A percentile compares a stretch with the other conserved stretches of the same genome.
phyloP scores from a whole-genome alignment of 202 grass and related monocot genomes.

The Elaeis oleifera region DNA sequence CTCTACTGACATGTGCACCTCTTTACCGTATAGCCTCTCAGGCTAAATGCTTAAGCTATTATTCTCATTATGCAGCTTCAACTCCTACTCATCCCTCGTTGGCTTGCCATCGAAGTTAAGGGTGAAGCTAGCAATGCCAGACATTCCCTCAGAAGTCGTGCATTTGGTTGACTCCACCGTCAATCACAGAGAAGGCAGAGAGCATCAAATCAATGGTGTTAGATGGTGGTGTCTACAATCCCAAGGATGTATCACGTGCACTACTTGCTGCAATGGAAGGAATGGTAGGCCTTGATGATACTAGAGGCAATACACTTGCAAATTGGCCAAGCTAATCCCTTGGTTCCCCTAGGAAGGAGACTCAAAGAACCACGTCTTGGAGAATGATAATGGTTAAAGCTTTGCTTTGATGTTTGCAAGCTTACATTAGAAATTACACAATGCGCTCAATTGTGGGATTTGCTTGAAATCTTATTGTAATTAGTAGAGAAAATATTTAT shows the following conservation, averaged over 20 bases:
- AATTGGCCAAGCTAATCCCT: conserved; percentile 55
- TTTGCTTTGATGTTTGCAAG: conserved; percentile 41
- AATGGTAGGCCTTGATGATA: conserved; percentile 52
- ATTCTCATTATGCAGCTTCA: background rate
- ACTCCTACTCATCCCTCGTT: conserved; percentile 21
- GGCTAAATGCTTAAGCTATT: background rate
- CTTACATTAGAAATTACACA: conserved; percentile 74
- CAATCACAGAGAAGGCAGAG: conserved; percentile 59
- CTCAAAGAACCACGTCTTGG: conserved; percentile 34
- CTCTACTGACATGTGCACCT: conserved; percentile 9
- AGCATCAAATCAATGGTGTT: conserved; percentile 41
- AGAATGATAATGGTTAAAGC: conserved; percentile 54
- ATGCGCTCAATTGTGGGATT: conserved; percentile 69
- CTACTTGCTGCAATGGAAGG: conserved; percentile 61
- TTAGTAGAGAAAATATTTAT: conserved; percentile 59
- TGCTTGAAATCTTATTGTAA: conserved; percentile 45
- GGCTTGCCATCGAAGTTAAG: conserved; percentile 20
- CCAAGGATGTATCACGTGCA: conserved; percentile 41
- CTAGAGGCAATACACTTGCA: conserved; percentile 27
- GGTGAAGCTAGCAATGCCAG: conserved; percentile 27
- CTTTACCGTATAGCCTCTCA: background rate
- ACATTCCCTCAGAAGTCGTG: conserved; percentile 52
- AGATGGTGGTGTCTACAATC: conserved; percentile 11
- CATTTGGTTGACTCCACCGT: conserved; percentile 67
- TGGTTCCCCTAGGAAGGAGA: conserved; percentile 58